Percentiles rank a stretch among this genome's conserved stretches.
These are phyloP conservation scores for Cryptococcus sp. DNA, from an alignment of 1,284 basidiomycete species.

Conservation along the genomic window DNA sequence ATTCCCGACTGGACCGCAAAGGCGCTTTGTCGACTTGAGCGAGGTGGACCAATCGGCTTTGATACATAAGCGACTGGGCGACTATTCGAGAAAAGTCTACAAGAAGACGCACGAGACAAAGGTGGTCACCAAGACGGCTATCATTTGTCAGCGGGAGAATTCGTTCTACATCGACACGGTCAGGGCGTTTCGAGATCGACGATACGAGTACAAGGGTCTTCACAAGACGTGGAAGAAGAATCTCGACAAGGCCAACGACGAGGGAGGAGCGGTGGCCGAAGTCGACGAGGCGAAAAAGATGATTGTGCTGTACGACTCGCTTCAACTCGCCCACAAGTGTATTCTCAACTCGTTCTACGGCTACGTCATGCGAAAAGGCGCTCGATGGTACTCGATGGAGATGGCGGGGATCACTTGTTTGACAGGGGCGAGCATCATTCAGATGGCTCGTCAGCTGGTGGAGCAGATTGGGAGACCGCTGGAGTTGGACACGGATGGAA, in stretches of 20 bases:
- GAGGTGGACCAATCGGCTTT: constrained; percentile 83
- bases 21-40: constrained; percentile 82
- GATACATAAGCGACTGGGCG: constrained; percentile 92
- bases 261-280: constrained; percentile 70
- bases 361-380: constrained; percentile 99
- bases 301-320: constrained; percentile 98
- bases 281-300: constrained; percentile 98
- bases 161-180: constrained; percentile 99
- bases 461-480: constrained; percentile 96
- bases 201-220: constrained; percentile 98
- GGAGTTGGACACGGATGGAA: constrained; percentile 97
- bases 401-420: constrained; percentile 99
- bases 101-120: constrained; percentile 99
- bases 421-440: constrained; percentile 98
- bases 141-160: constrained; percentile 97
- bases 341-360: constrained; percentile 99
- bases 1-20: constrained; percentile 63
- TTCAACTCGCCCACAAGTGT: constrained; percentile 99
- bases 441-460: constrained; percentile 97
- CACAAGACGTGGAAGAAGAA: constrained; percentile 99
- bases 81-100: constrained; percentile 98
- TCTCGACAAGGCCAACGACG: constrained; percentile 66
- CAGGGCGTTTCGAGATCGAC: constrained; percentile 90
- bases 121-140: constrained; percentile 87
- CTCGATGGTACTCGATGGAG: constrained; percentile 99